These are phyloP conservation scores for Aspergillus fischeri DNA, from an alignment of 2,329 filamentous ascomycete species.

Conservation along the genomic window DNA sequence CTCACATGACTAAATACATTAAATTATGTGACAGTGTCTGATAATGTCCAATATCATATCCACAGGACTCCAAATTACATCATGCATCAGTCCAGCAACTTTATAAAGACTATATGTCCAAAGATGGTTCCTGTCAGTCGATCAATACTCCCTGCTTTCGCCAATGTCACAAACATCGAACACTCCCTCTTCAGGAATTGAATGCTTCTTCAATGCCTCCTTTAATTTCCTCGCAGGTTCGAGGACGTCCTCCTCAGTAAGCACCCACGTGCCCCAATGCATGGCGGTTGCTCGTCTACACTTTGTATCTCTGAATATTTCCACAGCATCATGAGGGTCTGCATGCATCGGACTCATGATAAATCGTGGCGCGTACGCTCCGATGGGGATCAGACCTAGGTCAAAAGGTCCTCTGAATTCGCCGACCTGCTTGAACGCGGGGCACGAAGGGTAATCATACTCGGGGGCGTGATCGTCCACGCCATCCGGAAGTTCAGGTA, in stretches of 20 bases:
- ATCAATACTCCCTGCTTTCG: conserved; percentile 71
- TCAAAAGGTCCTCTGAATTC: conserved; percentile 78
- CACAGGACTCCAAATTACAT: not conserved
- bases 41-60: not conserved
- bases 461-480: conserved; percentile 69
- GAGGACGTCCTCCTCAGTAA: conserved; percentile 78
- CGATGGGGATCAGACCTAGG: conserved; percentile 87
- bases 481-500: conserved; percentile 59
- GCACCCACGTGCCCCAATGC: conserved; percentile 86
- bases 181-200: conserved; percentile 64
- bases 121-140: not conserved
- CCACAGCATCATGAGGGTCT: conserved; percentile 80
- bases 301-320: conserved; percentile 80
- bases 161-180: conserved; percentile 85
- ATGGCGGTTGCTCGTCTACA: conserved; percentile 78
- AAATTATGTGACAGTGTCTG: not conserved
- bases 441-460: conserved; percentile 67
- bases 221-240: conserved; percentile 73
- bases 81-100: not conserved
- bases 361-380: conserved; percentile 65
- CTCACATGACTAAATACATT: not conserved
- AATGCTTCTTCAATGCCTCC: conserved; percentile 65
- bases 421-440: conserved; percentile 82
- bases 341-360: conserved; percentile 80
- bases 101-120: not conserved